phyloP scores from a whole-genome alignment of 495 filamentous ascomycete species.

The Trichoderma orchidacearum region DNA sequence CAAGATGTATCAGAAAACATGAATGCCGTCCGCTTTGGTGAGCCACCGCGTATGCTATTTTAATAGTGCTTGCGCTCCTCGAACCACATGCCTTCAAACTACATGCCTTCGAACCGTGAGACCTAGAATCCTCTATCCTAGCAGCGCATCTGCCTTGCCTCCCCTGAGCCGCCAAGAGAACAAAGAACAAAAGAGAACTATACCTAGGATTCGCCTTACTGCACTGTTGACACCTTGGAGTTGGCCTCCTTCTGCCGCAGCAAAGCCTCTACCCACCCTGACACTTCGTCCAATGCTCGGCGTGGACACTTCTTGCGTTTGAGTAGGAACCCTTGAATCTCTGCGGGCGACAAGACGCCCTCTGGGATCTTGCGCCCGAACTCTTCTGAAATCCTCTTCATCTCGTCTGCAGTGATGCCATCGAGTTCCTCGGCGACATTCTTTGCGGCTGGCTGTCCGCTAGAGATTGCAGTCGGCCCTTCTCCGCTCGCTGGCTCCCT shows the following conservation, averaged over 20 bases:
- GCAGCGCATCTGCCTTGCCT: too few species aligned
- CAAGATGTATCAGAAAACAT: too few species aligned
- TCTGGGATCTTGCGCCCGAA: slow-evolving; percentile 36
- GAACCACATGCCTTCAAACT: too few species aligned
- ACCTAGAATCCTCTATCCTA: too few species aligned
- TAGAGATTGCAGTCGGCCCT: background rate
- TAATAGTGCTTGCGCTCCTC: too few species aligned
- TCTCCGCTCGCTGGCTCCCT: background rate
- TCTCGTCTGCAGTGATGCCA: slow-evolving; percentile 13
- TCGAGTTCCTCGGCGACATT: slow-evolving; percentile 3
- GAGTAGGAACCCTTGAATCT: slow-evolving; percentile 58
- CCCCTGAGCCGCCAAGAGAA: too few species aligned
- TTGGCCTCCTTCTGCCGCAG: slow-evolving; percentile 27
- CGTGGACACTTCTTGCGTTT: slow-evolving; percentile 48
- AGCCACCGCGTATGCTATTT: too few species aligned
- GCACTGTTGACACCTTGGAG: slow-evolving; percentile 21
- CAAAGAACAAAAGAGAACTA: background rate
- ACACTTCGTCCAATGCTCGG: slow-evolving; percentile 40
- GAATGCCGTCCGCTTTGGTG: too few species aligned
- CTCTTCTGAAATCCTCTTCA: slow-evolving; percentile 22
- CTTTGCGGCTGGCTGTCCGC: background rate
- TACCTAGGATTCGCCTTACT: too few species aligned
- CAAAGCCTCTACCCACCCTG: slow-evolving; percentile 38
- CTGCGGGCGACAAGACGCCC: slow-evolving; percentile 46
- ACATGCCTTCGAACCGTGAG: too few species aligned